Conservation (phyloP, 169 alveolate species). For the Toxoplasma gondii region DNA sequence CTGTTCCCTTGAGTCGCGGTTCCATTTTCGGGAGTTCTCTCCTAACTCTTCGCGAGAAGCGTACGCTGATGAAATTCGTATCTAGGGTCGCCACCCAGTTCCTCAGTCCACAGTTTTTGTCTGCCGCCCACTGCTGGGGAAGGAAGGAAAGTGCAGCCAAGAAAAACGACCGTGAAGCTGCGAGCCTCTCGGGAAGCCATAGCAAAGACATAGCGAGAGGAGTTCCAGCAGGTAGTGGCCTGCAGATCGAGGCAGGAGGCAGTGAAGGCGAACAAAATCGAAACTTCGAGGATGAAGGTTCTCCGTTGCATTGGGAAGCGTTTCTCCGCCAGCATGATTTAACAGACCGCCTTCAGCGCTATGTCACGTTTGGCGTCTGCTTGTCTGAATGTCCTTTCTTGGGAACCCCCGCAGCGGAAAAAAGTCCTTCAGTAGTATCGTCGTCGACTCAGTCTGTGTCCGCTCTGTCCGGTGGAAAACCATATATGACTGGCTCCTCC, state of each 20-base stretch:
- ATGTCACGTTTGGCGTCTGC: constrained; percentile 52
- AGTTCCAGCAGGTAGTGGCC: no score
- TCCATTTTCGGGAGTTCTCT: constrained; percentile 48
- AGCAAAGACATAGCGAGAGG: no score
- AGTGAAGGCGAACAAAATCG: neutral
- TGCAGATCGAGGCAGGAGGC: no score
- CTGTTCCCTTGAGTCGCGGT: constrained; percentile 64
- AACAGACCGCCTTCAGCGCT: constrained; percentile 57
- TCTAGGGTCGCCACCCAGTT: neutral
- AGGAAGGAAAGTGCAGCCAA: neutral
- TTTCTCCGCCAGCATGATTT: constrained; percentile 20
- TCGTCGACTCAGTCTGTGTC: neutral
- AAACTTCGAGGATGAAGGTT: neutral
- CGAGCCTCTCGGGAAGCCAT: no score
- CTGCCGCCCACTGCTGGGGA: constrained; percentile 30
- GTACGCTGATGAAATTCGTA: constrained; percentile 63
- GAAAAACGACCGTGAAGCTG: no score
- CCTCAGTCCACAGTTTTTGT: neutral
- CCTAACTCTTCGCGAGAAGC: constrained; percentile 53
- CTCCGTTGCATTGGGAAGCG: constrained; percentile 1
- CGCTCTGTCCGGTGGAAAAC: neutral
- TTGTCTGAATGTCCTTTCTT: constrained; percentile 28
- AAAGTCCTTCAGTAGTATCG: no score
- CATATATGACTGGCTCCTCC: neutral
- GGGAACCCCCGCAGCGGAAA: neutral